Conservation (phyloP, 2,329 filamentous ascomycete species). For the Lasiodiplodia sp. region DNA sequence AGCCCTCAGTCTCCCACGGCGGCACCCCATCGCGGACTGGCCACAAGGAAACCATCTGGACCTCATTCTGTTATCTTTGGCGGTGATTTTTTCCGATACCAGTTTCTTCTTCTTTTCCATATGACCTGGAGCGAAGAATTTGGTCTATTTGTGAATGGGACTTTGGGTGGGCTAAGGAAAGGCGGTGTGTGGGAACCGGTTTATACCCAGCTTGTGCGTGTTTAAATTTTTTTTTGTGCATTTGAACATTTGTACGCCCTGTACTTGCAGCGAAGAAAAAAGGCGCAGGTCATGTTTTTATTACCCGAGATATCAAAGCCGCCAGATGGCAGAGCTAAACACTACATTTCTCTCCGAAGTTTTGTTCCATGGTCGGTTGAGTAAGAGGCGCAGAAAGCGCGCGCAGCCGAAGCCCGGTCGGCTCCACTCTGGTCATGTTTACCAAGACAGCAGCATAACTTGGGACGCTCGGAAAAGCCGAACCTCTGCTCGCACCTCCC, state of each 20-base stretch:
- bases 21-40: neutral
- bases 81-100: neutral
- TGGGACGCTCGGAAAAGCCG: neutral
- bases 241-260: slow-evolving; percentile 1
- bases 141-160: neutral
- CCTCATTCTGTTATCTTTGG: neutral
- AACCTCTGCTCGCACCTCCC: neutral
- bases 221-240: slow-evolving; percentile 9
- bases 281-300: slow-evolving; percentile 1
- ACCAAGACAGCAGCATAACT: neutral
- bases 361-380: neutral
- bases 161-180: neutral
- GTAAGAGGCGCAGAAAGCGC: neutral
- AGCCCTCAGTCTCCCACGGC: neutral
- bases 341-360: neutral
- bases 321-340: slow-evolving; percentile 14
- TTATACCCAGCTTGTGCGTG: slow-evolving; percentile 23
- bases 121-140: neutral
- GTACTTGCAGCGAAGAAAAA: slow-evolving; percentile 5
- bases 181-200: slow-evolving; percentile 18
- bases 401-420: neutral
- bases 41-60: neutral
- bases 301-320: slow-evolving; percentile 10
- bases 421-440: neutral
- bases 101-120: neutral